Conservation (phyloP, 2,329 filamentous ascomycete genomes). For the Parastagonospora avenae region DNA sequence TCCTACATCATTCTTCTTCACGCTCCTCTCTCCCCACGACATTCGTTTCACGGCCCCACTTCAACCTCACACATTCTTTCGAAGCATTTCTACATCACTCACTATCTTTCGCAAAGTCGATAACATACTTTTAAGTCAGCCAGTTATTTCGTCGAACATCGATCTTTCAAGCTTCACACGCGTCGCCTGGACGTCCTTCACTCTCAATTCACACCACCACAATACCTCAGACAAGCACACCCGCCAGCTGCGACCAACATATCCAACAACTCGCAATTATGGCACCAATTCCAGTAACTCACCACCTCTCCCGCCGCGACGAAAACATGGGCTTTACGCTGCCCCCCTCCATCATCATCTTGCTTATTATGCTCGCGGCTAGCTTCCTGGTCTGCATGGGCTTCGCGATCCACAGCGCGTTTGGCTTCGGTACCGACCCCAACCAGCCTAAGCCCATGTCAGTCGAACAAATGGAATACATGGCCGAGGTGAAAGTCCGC, state of each 20-base stretch:
- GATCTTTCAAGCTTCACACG: no score
- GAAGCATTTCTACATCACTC: no score
- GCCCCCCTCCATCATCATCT: slow-evolving; percentile 20
- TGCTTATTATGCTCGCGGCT: slow-evolving; percentile 25
- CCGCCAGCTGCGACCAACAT: neutral
- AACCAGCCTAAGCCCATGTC: slow-evolving; percentile 15
- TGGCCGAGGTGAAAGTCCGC: slow-evolving; percentile 23
- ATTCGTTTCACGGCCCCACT: neutral
- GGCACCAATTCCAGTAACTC: neutral
- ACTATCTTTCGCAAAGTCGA: no score
- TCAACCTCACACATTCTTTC: neutral
- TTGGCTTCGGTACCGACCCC: slow-evolving; percentile 12
- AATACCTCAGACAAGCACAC: neutral
- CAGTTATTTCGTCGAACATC: no score
- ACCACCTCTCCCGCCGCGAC: slow-evolving; percentile 17
- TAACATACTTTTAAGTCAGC: no score
- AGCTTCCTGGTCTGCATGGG: slow-evolving; percentile 19
- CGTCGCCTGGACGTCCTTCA: no score
- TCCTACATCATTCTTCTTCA: neutral
- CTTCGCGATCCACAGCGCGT: slow-evolving; percentile 23
- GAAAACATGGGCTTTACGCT: slow-evolving; percentile 16
- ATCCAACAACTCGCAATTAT: neutral
- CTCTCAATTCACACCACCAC: neutral
- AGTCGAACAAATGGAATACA: slow-evolving; percentile 24
- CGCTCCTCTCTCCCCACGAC: neutral